These are phyloP conservation scores for Bretziella fagacearum DNA, from an alignment of 2,329 filamentous ascomycete genomes.

Conservation along the genomic window DNA sequence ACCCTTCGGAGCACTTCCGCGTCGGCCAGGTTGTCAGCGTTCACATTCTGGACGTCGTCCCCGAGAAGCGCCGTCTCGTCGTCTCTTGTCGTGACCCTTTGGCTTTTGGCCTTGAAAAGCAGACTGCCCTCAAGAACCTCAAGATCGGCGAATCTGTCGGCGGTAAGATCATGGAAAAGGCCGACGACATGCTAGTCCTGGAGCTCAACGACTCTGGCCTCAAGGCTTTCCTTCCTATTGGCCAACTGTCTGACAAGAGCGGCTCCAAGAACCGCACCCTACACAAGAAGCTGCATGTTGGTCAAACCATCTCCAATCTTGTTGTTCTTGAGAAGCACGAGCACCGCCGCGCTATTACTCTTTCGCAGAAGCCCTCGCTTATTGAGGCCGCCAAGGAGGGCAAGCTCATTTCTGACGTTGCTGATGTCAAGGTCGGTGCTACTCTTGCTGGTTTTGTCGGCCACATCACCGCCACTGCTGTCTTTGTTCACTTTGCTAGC, in stretches of 20 bases:
- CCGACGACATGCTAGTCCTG: conserved; percentile 56
- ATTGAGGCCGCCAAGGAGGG: conserved; percentile 56
- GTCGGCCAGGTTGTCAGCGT: conserved; percentile 82
- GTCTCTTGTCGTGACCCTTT: conserved; percentile 88
- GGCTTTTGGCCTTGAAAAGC: conserved; percentile 56
- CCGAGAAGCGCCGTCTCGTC: conserved; percentile 52
- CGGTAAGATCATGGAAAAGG: conserved; percentile 68
- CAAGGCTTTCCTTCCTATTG: conserved; percentile 58
- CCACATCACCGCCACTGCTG: conserved; percentile 63
- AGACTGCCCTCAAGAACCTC: conserved; percentile 58
- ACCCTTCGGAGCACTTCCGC: conserved; percentile 78
- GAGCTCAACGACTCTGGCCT: conserved; percentile 59
- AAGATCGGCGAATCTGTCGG: conserved; percentile 57
- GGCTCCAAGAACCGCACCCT: conserved; percentile 58
- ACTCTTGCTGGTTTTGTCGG: conserved; percentile 64
- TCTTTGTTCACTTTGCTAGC: conserved; percentile 79
- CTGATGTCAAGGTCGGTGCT: conserved; percentile 52
- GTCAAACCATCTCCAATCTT: conserved; percentile 67
- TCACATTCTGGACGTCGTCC: conserved; percentile 66
- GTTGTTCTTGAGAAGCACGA: conserved; percentile 75
- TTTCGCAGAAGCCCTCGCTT: conserved; percentile 72
- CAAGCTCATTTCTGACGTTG: conserved; percentile 54
- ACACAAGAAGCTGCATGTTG: conserved; percentile 66
- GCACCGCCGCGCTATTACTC: conserved; percentile 52
- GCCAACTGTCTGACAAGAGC: conserved; percentile 75